phyloP scores from a whole-genome alignment of 2,329 filamentous ascomycete species.

The Hypoxylon sp. region DNA sequence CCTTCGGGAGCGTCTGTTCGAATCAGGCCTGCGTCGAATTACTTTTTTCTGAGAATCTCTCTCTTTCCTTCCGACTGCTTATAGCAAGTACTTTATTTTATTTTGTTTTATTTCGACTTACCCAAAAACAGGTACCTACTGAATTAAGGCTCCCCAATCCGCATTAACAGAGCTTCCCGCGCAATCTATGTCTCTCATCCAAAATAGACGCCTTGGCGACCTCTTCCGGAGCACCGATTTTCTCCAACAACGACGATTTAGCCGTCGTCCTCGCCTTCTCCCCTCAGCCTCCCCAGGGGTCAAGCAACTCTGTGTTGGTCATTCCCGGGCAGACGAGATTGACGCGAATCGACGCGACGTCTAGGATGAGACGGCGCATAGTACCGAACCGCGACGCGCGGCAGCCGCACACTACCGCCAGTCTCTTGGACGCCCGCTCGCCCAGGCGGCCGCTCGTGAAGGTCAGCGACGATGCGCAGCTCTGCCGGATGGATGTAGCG shows the following conservation, averaged over 20 bases:
- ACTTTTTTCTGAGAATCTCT: neutral
- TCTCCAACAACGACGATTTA: constrained; percentile 32
- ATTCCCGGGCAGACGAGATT: constrained; percentile 67
- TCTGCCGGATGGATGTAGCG: constrained; percentile 55
- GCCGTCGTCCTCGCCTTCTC: constrained; percentile 34
- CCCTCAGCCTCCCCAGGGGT: constrained; percentile 44
- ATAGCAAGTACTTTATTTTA: neutral
- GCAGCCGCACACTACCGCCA: constrained; percentile 57
- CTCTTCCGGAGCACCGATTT: constrained; percentile 48
- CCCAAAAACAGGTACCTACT: neutral
- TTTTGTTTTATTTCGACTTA: neutral
- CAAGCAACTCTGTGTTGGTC: constrained; percentile 54
- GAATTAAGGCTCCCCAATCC: constrained; percentile 17
- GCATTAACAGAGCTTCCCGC: constrained; percentile 46
- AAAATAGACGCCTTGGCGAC: constrained; percentile 54
- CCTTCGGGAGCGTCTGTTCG: constrained; percentile 36
- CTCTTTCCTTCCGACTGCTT: neutral
- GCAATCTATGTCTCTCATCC: constrained; percentile 52
- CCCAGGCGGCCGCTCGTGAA: constrained; percentile 63
- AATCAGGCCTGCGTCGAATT: constrained; percentile 36
- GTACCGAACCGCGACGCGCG: constrained; percentile 62
- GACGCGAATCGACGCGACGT: constrained; percentile 69
- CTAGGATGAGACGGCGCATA: constrained; percentile 64
- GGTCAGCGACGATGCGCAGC: constrained; percentile 57
- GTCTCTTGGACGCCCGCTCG: constrained; percentile 60